phyloP scores from a whole-genome alignment of 208 protist species.

The Giardia muris region DNA sequence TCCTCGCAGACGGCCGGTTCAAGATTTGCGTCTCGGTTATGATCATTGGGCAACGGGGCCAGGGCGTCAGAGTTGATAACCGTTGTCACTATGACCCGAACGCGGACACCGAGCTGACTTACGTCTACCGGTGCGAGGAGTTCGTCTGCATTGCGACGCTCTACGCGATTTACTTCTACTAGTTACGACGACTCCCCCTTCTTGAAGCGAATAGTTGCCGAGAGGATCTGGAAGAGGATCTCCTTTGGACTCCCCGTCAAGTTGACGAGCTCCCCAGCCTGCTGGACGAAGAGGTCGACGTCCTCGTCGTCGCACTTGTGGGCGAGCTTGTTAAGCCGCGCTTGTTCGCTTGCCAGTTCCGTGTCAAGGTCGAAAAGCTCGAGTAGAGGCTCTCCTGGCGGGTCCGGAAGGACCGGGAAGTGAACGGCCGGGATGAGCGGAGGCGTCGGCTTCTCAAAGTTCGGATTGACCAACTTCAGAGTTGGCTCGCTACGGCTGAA shows the following conservation, averaged over 20 bases:
- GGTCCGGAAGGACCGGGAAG: neutral
- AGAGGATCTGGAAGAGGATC: conserved; percentile 2
- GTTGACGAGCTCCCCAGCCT: neutral
- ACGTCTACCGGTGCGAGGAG: neutral
- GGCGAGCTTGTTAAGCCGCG: conserved; percentile 1
- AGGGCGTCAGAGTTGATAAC: neutral
- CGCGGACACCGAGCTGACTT: neutral
- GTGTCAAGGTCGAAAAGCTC: conserved; percentile 20
- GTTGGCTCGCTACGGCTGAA: neutral
- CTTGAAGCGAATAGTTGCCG: neutral
- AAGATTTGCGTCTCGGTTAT: neutral
- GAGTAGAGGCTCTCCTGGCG: neutral
- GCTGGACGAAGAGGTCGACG: neutral
- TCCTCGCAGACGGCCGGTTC: neutral
- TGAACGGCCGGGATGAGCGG: conserved; percentile 10
- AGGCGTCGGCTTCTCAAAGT: conserved; percentile 18
- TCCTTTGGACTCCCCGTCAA: neutral
- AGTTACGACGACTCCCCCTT: neutral
- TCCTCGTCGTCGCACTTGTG: neutral
- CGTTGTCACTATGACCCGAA: neutral
- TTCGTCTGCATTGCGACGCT: conserved; percentile 3
- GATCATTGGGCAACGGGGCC: conserved; percentile 1
- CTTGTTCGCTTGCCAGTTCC: neutral
- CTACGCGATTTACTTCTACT: conserved; percentile 21
- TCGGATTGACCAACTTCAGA: conserved; percentile 19